phyloP scores from a whole-genome alignment of 345 rosid genomes.

The Citrus inodora region DNA sequence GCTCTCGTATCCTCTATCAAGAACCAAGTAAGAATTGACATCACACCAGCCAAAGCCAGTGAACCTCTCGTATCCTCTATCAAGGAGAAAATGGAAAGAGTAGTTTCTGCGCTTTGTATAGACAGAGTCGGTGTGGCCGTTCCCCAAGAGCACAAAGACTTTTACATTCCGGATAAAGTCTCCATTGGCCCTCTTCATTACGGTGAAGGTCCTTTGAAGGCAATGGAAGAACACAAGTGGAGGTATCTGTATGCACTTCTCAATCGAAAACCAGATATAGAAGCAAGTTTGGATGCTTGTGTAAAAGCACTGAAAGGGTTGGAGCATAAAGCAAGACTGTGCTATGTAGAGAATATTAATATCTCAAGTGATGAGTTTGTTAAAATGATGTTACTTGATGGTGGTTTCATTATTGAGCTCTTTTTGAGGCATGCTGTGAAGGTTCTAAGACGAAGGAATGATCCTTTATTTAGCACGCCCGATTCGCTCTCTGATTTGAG shows the following conservation, averaged over 20 bases:
- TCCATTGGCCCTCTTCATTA: constrained; percentile 52
- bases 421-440: constrained; percentile 31
- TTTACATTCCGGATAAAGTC: constrained; percentile 30
- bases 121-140: constrained; percentile 21
- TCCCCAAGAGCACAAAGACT: neutral
- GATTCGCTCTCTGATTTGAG: constrained; percentile 45
- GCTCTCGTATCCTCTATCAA: constrained; percentile 29
- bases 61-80: constrained; percentile 28
- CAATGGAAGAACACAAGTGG: constrained; percentile 44
- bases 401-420: constrained; percentile 48
- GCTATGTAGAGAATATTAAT: constrained; percentile 12
- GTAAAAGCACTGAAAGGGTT: constrained; percentile 33
- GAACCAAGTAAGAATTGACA: constrained; percentile 30
- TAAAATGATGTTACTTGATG: constrained; percentile 45
- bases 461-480: constrained; percentile 35
- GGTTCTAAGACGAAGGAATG: constrained; percentile 40
- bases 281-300: constrained; percentile 32
- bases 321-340: constrained; percentile 37
- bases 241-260: constrained; percentile 43
- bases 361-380: constrained; percentile 29
- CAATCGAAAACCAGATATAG: constrained; percentile 30
- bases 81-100: constrained; percentile 32
- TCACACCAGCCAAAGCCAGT: neutral
- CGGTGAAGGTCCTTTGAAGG: rapidly evolving
- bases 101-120: constrained; percentile 30